A percentile compares a stretch with the other conserved stretches of the same genome.
These are phyloP conservation scores for Solanum infundibuliforme DNA, from an alignment of 257 asterid species.

Conservation along the genomic window DNA sequence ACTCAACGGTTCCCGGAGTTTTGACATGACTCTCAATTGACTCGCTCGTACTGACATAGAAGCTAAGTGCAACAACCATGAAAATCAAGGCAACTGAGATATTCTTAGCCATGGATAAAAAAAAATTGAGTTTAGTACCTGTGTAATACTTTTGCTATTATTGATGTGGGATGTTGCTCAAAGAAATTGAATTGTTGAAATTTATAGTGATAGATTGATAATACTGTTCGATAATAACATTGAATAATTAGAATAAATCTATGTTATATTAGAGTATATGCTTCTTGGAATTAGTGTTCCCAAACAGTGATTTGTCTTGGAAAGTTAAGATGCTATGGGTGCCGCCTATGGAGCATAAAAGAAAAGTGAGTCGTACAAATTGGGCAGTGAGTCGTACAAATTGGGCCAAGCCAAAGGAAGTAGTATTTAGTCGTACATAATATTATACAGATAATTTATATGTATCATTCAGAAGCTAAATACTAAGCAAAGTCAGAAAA, in stretches of 20 bases:
- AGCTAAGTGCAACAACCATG: background rate
- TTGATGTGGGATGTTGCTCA: background rate
- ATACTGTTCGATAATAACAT: background rate
- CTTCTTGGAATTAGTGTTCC: background rate
- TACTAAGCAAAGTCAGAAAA: background rate
- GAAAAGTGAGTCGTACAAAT: background rate
- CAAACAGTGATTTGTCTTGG: background rate
- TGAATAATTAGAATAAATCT: background rate
- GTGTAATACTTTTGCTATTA: background rate
- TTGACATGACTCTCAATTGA: background rate
- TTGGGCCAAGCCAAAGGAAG: too few species aligned
- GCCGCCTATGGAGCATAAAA: background rate
- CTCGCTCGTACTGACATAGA: background rate
- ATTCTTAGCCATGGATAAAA: background rate
- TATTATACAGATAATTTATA: background rate
- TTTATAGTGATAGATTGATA: background rate
- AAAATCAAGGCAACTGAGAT: background rate
- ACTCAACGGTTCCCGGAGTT: background rate
- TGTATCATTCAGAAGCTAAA: background rate
- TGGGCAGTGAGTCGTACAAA: background rate
- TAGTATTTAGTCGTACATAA: background rate
- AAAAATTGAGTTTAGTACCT: background rate
- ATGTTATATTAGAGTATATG: background rate
- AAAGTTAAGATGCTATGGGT: background rate
- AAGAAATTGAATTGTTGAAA: background rate